phyloP scores from a whole-genome alignment of 305 asterid genomes.

The Fraxinus sp. region DNA sequence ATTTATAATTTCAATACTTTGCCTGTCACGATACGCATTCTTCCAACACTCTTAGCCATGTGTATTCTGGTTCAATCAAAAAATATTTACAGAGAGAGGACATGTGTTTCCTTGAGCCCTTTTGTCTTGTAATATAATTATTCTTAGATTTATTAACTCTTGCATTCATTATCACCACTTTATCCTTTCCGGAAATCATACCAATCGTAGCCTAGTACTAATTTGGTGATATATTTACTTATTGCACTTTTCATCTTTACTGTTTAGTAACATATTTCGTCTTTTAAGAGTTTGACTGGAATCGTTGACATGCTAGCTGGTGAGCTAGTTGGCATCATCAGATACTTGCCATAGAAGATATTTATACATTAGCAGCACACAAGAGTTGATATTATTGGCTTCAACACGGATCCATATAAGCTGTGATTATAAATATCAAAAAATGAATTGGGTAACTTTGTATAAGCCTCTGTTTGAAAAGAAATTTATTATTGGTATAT shows the following conservation, averaged over 20 bases:
- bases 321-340: neutral
- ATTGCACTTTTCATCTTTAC: neutral
- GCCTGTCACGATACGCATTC: neutral
- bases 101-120: neutral
- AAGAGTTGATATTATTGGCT: neutral
- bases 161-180: neutral
- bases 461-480: neutral
- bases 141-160: neutral
- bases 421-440: neutral
- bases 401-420: neutral
- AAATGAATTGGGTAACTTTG: neutral
- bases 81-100: neutral
- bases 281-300: neutral
- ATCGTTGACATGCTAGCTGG: neutral
- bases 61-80: neutral
- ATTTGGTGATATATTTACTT: neutral
- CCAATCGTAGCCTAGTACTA: neutral
- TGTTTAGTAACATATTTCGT: neutral
- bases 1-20: neutral
- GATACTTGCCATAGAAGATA: neutral
- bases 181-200: neutral
- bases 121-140: neutral
- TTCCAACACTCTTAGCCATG: slow-evolving; percentile 11
- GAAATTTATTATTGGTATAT: no score
- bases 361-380: neutral